These are phyloP conservation scores for Lachancea sp. DNA, from an alignment of 805 yeast genomes.

Conservation along the genomic window DNA sequence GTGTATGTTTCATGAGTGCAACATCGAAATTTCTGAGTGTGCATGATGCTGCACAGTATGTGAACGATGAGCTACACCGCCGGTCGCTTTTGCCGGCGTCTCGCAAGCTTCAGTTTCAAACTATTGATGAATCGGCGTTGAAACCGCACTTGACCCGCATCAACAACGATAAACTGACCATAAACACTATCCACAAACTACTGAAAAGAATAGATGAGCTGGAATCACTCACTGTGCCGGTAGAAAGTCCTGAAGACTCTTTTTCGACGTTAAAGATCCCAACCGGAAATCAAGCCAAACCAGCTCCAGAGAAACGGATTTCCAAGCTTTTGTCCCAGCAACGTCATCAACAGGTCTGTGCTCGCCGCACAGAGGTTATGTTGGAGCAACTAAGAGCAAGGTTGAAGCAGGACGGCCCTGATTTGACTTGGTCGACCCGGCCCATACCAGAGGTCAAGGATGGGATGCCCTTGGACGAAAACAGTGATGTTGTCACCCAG, in stretches of 20 bases:
- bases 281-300: not conserved
- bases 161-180: slow-evolving; percentile 15
- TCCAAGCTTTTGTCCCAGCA: slow-evolving; percentile 2
- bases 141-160: slow-evolving; percentile 7
- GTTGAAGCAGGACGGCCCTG: slow-evolving; percentile 5
- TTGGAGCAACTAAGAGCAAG: slow-evolving; percentile 7
- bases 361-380: slow-evolving; percentile 4
- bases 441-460: slow-evolving; percentile 1
- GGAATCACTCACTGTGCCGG: not conserved
- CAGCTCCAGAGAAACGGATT: not conserved
- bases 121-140: slow-evolving; percentile 5
- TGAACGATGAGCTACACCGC: slow-evolving; percentile 17
- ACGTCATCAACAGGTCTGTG: not conserved
- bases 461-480: not conserved
- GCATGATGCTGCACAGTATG: slow-evolving; percentile 18
- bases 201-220: slow-evolving; percentile 8
- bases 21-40: slow-evolving; percentile 12
- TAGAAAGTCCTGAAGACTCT: not conserved
- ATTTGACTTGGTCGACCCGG: slow-evolving; percentile 5
- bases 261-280: not conserved
- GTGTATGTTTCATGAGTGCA: not conserved
- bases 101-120: slow-evolving; percentile 4
- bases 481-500: not conserved
- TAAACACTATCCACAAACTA: slow-evolving; percentile 22
- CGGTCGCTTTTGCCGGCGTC: slow-evolving; percentile 15